Evolutionary conservation across 2,329 filamentous ascomycete genomes (phyloP).

Genomic region (Fusarium torreyae): DNA sequence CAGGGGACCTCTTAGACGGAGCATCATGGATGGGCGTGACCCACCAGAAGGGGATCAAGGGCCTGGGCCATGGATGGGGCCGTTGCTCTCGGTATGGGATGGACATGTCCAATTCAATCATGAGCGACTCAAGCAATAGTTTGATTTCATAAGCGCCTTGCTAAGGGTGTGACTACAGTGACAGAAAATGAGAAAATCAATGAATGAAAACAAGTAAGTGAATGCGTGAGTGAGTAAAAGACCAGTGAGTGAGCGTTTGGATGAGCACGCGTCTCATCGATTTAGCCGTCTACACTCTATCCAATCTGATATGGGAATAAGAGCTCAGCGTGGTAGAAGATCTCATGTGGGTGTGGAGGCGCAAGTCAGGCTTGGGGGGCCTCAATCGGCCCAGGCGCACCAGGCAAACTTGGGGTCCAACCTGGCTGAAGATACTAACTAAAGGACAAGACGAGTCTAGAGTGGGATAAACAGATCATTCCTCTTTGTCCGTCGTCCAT

Average conservation of each 20-base stretch:
- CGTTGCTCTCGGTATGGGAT: slow-evolving; percentile 20
- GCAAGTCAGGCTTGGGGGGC: slow-evolving; percentile 50
- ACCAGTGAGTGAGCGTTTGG: slow-evolving; percentile 35
- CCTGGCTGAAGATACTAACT: slow-evolving; percentile 30
- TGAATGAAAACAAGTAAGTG: slow-evolving; percentile 24
- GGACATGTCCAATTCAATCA: slow-evolving; percentile 34
- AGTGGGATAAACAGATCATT: slow-evolving; percentile 24
- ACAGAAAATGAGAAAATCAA: slow-evolving; percentile 13
- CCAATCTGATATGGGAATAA: slow-evolving; percentile 38
- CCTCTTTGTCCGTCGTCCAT: slow-evolving; percentile 26
- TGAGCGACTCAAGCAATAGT: slow-evolving; percentile 27
- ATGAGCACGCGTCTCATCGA: slow-evolving; percentile 34
- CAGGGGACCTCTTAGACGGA: slow-evolving; percentile 42
- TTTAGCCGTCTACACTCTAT: slow-evolving; percentile 31
- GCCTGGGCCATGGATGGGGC: slow-evolving; percentile 38
- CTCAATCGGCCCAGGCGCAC: slow-evolving; percentile 42
- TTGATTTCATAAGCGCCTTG: slow-evolving; percentile 24
- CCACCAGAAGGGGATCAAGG: slow-evolving; percentile 30
- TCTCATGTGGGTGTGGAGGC: slow-evolving; percentile 48
- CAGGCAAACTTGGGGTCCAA: slow-evolving; percentile 41
- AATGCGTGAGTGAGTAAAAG: slow-evolving; percentile 13
- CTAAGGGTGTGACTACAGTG: slow-evolving; percentile 26
- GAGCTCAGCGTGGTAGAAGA: slow-evolving; percentile 31
- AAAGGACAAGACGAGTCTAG: slow-evolving; percentile 16
- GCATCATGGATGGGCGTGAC: slow-evolving; percentile 39